These are phyloP conservation scores for Trypanosoma lewisi DNA, from an alignment of 208 protist species.

Conservation along the genomic window DNA sequence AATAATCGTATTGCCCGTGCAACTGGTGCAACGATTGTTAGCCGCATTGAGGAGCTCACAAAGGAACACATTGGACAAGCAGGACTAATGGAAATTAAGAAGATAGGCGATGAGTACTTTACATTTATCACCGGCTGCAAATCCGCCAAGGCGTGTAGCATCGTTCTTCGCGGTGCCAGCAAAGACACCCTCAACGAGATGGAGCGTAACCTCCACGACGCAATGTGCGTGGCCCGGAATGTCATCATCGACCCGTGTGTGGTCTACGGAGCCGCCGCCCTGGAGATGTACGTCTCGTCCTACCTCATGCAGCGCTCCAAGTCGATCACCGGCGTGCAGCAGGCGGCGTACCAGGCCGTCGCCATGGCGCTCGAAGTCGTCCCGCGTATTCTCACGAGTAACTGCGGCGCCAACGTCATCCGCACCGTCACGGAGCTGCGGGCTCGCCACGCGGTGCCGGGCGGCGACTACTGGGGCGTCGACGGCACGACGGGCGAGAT, in stretches of 20 bases:
- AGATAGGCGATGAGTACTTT: constrained; percentile 99
- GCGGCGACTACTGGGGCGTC: constrained; percentile 95
- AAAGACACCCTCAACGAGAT: constrained; percentile 99
- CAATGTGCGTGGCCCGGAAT: constrained; percentile 98
- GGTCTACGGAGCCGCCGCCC: constrained; percentile 98
- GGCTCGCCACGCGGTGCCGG: constrained; percentile 88
- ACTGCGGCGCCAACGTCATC: constrained; percentile 99
- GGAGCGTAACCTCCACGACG: constrained; percentile 98
- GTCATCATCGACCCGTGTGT: constrained; percentile 97
- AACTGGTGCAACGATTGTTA: constrained; percentile 98
- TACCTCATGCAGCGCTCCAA: constrained; percentile 94
- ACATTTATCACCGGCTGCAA: constrained; percentile 99
- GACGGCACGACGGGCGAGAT: constrained; percentile 96
- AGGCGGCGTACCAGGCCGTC: constrained; percentile 97
- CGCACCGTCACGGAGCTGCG: constrained; percentile 97
- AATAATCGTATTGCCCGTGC: constrained; percentile 99
- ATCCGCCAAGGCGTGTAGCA: constrained; percentile 98
- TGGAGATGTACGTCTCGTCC: constrained; percentile 96
- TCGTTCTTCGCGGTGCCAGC: constrained; percentile 98
- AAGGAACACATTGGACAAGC: constrained; percentile 97
- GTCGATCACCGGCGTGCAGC: constrained; percentile 94
- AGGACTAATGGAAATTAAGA: constrained; percentile 98
- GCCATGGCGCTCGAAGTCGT: constrained; percentile 95
- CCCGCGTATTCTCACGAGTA: constrained; percentile 98
- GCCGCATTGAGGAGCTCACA: constrained; percentile 96